A percentile compares a stretch with the other conserved stretches of the same genome.
These are phyloP conservation scores for Agaricus subrufescens DNA, from an alignment of 768 basidiomycete genomes.

Conservation along the genomic window DNA sequence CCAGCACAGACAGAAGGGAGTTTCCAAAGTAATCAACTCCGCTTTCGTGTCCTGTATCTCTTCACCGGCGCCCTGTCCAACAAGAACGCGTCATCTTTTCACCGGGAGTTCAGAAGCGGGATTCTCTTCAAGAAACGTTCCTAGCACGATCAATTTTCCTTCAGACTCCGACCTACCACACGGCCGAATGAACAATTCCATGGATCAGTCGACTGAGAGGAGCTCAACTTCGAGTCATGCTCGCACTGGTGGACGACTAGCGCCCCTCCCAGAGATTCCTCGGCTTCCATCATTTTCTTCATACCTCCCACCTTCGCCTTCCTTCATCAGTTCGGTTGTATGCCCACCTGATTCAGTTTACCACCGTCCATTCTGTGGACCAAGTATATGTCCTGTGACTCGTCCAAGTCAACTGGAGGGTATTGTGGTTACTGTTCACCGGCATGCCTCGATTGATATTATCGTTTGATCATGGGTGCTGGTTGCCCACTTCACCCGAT, in stretches of 20 bases:
- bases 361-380: slow-evolving; percentile 7
- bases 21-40: neutral
- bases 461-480: slow-evolving; percentile 9
- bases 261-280: neutral
- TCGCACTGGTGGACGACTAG: neutral
- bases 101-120: too few species aligned
- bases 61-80: too few species aligned
- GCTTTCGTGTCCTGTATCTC: neutral
- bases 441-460: slow-evolving; percentile 19
- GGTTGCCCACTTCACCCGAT: too few species aligned
- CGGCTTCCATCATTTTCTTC: neutral
- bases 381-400: slow-evolving; percentile 11
- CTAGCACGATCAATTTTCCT: too few species aligned
- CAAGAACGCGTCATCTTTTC: too few species aligned
- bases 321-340: neutral
- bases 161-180: too few species aligned
- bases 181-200: too few species aligned
- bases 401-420: neutral
- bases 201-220: too few species aligned
- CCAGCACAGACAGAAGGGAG: neutral
- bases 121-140: too few species aligned
- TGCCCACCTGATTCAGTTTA: neutral
- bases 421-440: slow-evolving; percentile 17
- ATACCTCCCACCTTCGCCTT: neutral
- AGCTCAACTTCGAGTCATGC: neutral